Percentiles rank a stretch among this genome's conserved stretches.
Evolutionary conservation across 1,284 basidiomycete genomes (phyloP).

Genomic region (Tilletia setariae): DNA sequence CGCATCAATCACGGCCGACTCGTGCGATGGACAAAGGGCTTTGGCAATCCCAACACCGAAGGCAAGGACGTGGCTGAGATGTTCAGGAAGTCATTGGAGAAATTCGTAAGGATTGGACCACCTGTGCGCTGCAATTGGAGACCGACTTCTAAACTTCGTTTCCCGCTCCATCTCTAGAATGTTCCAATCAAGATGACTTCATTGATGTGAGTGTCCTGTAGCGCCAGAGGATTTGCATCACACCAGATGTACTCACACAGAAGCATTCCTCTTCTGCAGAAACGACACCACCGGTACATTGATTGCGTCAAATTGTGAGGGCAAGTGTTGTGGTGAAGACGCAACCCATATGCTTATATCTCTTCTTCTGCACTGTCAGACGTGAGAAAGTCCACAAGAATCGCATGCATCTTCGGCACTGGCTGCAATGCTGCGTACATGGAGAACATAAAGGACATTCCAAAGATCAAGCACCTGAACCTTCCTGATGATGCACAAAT

Average conservation of each 20-base stretch:
- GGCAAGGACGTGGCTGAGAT: slow-evolving; percentile 87
- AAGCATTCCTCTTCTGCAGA: neutral
- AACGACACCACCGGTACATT: slow-evolving; percentile 97
- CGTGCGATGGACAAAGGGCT: slow-evolving; percentile 98
- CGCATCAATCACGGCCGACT: slow-evolving; percentile 91
- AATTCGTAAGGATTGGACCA: slow-evolving; percentile 55
- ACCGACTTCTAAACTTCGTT: neutral
- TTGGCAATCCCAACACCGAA: slow-evolving; percentile 86
- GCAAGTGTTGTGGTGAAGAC: neutral
- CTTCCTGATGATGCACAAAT: slow-evolving; percentile 71
- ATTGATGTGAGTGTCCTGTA: slow-evolving; percentile 29
- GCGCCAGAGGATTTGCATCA: neutral
- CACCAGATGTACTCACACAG: neutral
- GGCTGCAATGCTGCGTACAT: slow-evolving; percentile 88
- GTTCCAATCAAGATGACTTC: slow-evolving; percentile 52
- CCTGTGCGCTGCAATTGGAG: too few species aligned
- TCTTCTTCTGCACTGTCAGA: slow-evolving; percentile 52
- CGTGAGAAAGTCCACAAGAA: slow-evolving; percentile 82
- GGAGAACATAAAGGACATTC: slow-evolving; percentile 74
- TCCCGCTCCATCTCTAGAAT: slow-evolving; percentile 14
- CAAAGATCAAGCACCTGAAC: slow-evolving; percentile 72
- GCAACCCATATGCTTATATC: neutral
- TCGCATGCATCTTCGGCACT: slow-evolving; percentile 95
- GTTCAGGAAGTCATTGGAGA: slow-evolving; percentile 78
- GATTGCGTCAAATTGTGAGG: slow-evolving; percentile 77